These are phyloP conservation scores for Omphalotus olearius DNA, from an alignment of 1,284 basidiomycete species.

Conservation along the genomic window DNA sequence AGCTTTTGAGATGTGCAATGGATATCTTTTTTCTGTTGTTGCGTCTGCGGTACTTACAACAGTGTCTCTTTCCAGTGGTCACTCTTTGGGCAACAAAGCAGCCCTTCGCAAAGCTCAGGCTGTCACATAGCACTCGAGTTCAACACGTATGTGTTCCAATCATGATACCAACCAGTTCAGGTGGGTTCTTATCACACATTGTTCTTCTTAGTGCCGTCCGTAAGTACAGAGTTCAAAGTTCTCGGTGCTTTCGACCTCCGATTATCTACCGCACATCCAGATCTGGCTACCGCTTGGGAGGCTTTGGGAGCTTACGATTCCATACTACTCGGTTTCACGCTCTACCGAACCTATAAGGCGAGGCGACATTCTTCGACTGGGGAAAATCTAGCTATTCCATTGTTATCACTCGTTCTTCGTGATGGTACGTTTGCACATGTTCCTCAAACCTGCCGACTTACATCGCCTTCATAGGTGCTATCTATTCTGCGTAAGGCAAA, in stretches of 20 bases:
- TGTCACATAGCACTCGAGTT: constrained; percentile 14
- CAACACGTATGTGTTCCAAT: constrained; percentile 9
- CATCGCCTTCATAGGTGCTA: constrained; percentile 1
- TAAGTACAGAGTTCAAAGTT: not conserved
- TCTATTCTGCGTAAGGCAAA: constrained; percentile 11
- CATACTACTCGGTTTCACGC: constrained; percentile 17
- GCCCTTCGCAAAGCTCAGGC: constrained; percentile 7
- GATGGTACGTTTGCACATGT: constrained; percentile 5
- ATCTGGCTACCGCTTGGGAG: constrained; percentile 16
- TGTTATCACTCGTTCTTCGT: constrained; percentile 11
- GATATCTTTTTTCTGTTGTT: not conserved
- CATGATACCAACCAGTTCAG: not conserved
- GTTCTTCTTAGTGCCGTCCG: not conserved
- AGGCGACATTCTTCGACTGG: not conserved
- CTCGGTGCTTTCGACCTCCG: not conserved
- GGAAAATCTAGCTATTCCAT: not conserved
- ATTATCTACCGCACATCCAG: not conserved
- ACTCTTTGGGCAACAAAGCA: constrained; percentile 2
- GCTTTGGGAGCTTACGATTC: constrained; percentile 19
- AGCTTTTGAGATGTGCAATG: not conserved
- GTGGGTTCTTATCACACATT: not conserved
- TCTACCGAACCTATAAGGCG: constrained; percentile 7
- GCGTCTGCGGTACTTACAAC: not conserved
- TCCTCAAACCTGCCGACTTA: not conserved
- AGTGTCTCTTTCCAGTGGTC: not conserved